Percentiles rank a stretch among this genome's conserved stretches.
Conservation (phyloP, 768 basidiomycete species). For the Phaeotremella skinneri region DNA sequence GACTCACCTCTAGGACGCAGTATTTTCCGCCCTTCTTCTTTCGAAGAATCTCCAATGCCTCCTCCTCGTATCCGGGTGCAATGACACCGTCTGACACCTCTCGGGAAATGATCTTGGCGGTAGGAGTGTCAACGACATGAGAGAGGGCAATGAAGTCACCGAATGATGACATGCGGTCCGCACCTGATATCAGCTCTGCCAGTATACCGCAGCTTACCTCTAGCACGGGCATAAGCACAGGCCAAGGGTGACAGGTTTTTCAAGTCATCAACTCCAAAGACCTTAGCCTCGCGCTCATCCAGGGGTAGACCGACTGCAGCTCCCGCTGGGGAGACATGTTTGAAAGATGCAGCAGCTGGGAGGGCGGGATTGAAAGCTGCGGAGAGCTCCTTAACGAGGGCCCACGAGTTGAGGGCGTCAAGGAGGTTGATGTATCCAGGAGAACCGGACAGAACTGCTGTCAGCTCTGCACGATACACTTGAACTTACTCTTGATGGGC, state of each 20-base stretch:
- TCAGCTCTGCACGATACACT: conserved; percentile 5
- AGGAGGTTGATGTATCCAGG: conserved; percentile 98
- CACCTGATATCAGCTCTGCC: conserved; percentile 59
- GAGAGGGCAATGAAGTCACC: conserved; percentile 98
- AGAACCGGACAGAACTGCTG: conserved; percentile 78
- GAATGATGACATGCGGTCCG: conserved; percentile 99
- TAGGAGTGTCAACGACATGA: conserved; percentile 84
- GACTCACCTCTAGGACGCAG: conserved; percentile 81
- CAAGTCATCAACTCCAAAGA: conserved; percentile 93
- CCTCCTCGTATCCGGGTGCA: conserved; percentile 83
- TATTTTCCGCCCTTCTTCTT: conserved; percentile 99
- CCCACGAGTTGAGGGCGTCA: conserved; percentile 95
- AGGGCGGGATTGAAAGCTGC: conserved; percentile 67
- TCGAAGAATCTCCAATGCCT: conserved; percentile 81
- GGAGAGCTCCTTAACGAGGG: conserved; percentile 88
- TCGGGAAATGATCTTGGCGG: conserved; percentile 94
- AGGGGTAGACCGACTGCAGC: conserved; percentile 83
- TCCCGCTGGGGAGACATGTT: conserved; percentile 98
- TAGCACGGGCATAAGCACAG: conserved; percentile 89
- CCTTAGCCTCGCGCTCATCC: conserved; percentile 78
- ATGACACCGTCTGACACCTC: conserved; percentile 99
- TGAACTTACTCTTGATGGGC: conserved; percentile 79
- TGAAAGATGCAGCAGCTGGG: conserved; percentile 97
- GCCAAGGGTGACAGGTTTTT: conserved; percentile 84
- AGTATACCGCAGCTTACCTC: conserved; percentile 60